phyloP scores from a whole-genome alignment of 306 rosid genomes.

The Pyrus pyrifolia region DNA sequence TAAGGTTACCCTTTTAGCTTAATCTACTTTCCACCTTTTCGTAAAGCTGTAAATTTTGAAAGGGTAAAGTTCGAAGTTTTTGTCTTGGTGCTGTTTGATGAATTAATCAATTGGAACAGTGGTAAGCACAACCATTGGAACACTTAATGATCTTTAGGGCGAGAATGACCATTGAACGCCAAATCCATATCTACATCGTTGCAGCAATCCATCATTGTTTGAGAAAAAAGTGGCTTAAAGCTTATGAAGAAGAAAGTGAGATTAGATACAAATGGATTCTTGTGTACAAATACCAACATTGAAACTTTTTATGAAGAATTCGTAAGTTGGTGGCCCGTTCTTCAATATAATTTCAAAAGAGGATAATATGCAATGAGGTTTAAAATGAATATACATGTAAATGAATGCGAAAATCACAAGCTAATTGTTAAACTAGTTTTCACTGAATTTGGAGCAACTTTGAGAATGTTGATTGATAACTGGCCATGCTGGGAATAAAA shows the following conservation, averaged over 20 bases:
- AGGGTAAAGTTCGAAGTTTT: neutral
- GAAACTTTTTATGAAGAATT: neutral
- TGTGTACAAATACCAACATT: neutral
- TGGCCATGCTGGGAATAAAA: neutral
- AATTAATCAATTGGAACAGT: neutral
- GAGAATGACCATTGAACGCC: neutral
- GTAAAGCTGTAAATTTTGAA: neutral
- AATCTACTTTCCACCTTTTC: neutral
- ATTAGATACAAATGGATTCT: neutral
- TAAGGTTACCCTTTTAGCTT: neutral
- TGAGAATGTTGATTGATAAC: neutral
- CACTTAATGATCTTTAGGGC: neutral
- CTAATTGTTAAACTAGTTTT: neutral
- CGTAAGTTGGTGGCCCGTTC: neutral
- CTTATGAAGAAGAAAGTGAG: neutral
- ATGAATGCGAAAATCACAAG: neutral
- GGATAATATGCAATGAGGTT: neutral
- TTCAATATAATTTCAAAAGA: neutral
- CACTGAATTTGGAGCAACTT: neutral
- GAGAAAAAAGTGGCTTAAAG: neutral
- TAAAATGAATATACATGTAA: neutral
- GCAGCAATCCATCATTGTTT: neutral
- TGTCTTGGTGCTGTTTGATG: neutral
- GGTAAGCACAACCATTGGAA: neutral
- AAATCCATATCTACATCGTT: neutral